Evolutionary conservation across 1,284 basidiomycete species (phyloP).

Genomic region (Rugosomyces carneus): DNA sequence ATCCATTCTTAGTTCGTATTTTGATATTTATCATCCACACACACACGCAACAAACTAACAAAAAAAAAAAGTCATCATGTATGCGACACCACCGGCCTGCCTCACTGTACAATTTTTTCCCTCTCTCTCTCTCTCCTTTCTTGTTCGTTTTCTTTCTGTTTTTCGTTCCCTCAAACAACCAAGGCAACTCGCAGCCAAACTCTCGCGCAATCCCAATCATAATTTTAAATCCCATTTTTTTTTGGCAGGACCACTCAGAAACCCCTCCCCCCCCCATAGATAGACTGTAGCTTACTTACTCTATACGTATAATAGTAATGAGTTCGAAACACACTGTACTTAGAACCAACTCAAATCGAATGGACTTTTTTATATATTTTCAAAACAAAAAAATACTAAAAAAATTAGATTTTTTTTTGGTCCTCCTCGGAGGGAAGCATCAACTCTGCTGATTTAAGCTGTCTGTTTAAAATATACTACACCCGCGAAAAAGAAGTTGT

Average conservation of each 20-base stretch:
- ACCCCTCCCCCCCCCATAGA: too few species aligned
- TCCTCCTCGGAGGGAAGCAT: not conserved
- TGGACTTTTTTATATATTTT: too few species aligned
- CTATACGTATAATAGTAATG: conserved; percentile 6
- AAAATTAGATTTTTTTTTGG: too few species aligned
- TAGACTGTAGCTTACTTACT: conserved; percentile 10
- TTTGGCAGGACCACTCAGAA: conserved; percentile 15
- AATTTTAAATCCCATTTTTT: conserved; percentile 6
- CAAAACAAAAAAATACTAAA: too few species aligned
- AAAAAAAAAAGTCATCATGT: not conserved
- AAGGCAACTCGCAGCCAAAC: not conserved
- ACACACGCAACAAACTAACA: not conserved
- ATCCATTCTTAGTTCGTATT: conserved; percentile 15
- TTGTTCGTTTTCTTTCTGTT: not conserved
- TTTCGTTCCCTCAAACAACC: not conserved
- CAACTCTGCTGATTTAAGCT: too few species aligned
- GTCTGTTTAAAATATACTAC: too few species aligned
- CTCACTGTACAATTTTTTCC: not conserved
- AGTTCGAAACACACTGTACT: not conserved
- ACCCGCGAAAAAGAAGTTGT: too few species aligned
- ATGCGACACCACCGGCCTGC: not conserved
- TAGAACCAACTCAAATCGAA: conserved; percentile 6
- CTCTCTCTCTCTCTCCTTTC: not conserved
- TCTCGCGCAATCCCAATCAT: not conserved
- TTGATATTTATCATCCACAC: not conserved